Evolutionary conservation across 2,329 filamentous ascomycete species (phyloP).

Genomic region (Colletotrichum shisoi): DNA sequence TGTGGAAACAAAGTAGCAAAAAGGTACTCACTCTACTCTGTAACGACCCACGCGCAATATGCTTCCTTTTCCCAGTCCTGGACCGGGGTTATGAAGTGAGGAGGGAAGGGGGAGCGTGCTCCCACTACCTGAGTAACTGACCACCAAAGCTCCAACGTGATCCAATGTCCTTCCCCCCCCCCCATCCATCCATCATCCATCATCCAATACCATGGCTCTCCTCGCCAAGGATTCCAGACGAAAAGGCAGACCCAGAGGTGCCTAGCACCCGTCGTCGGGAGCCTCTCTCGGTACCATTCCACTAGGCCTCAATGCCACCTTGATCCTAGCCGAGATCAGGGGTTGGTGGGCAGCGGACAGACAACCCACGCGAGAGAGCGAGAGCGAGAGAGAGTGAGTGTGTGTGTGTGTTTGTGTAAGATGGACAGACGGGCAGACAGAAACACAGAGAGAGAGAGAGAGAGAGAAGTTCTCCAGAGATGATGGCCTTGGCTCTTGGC

Average conservation of each 20-base stretch:
- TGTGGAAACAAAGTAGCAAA: no score
- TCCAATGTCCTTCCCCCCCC: conserved; percentile 4
- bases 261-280: conserved; percentile 27
- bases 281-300: conserved; percentile 27
- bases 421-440: background rate
- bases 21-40: background rate
- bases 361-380: background rate
- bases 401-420: no score
- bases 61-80: conserved; percentile 3
- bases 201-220: background rate
- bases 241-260: conserved; percentile 24
- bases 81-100: background rate
- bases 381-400: background rate
- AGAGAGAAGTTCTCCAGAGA: conserved; percentile 12
- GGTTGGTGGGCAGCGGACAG: background rate
- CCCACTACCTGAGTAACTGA: background rate
- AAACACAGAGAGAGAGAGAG: background rate
- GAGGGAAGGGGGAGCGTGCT: background rate
- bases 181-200: no score
- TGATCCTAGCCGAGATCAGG: conserved; percentile 19
- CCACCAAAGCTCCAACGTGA: background rate
- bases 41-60: background rate
- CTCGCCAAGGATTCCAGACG: conserved; percentile 22
- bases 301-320: conserved; percentile 8
- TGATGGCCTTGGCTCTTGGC: conserved; percentile 32